Conservation (phyloP, 148 eudicot species). For the Oxyria digyna region DNA sequence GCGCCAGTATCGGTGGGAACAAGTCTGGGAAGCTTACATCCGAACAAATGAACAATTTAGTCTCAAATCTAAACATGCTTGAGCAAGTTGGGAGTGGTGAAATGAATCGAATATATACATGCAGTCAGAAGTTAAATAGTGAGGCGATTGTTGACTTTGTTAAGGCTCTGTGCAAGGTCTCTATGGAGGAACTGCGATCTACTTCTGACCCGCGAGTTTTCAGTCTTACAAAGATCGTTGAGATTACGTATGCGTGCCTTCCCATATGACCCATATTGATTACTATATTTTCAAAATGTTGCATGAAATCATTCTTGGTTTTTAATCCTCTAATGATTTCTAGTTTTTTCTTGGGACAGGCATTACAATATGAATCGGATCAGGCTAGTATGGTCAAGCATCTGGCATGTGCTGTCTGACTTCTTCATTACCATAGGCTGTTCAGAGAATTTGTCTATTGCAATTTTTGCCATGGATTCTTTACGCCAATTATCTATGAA, state of each 20-base stretch:
- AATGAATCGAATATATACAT: slow-evolving; percentile 76
- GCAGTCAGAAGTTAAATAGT: slow-evolving; percentile 92
- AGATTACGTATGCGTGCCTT: slow-evolving; percentile 76
- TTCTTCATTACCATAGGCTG: slow-evolving; percentile 94
- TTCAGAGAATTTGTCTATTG: slow-evolving; percentile 87
- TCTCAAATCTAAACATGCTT: slow-evolving; percentile 84
- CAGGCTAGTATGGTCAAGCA: slow-evolving; percentile 97
- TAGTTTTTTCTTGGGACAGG: slow-evolving; percentile 39
- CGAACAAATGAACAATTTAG: slow-evolving; percentile 84
- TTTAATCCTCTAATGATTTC: neutral
- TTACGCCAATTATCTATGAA: slow-evolving; percentile 95
- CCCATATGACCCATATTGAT: neutral
- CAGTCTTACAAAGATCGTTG: slow-evolving; percentile 96
- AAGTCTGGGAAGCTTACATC: slow-evolving; percentile 67
- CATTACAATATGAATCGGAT: slow-evolving; percentile 99
- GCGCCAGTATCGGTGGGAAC: slow-evolving; percentile 91
- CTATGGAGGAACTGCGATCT: slow-evolving; percentile 92
- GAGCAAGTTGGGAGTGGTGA: slow-evolving; percentile 92
- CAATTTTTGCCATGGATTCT: slow-evolving; percentile 99
- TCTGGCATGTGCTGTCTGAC: slow-evolving; percentile 89
- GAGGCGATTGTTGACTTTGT: slow-evolving; percentile 98
- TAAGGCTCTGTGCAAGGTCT: slow-evolving; percentile 95
- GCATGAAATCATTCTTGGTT: slow-evolving; percentile 4
- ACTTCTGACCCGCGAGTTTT: slow-evolving; percentile 95
- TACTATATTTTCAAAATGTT: neutral